Percentiles rank a stretch among this genome's conserved stretches.
Evolutionary conservation across 306 rosid species (phyloP).

Genomic region (Lagenaria siceraria): DNA sequence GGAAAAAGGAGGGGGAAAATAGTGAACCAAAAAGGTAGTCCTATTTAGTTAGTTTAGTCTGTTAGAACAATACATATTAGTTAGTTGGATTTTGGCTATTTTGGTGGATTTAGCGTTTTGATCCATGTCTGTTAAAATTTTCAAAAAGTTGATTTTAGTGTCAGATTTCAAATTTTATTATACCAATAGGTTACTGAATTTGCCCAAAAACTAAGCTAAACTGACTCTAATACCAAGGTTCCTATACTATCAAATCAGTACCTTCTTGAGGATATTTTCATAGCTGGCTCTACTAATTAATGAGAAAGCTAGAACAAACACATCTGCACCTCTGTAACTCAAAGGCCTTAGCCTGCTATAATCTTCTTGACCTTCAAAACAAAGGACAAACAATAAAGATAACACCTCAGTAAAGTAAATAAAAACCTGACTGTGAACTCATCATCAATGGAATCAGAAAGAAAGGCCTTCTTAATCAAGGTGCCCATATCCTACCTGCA

Average conservation of each 20-base stretch:
- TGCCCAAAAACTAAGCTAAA: background rate
- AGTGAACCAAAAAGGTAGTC: background rate
- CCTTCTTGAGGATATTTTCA: slow-evolving; percentile 98
- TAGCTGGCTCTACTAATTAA: slow-evolving; percentile 91
- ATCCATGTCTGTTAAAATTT: background rate
- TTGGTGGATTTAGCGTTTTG: background rate
- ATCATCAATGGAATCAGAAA: background rate
- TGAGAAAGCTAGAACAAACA: slow-evolving; percentile 87
- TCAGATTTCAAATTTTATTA: background rate
- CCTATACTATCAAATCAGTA: background rate
- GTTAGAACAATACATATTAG: background rate
- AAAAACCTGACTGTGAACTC: background rate
- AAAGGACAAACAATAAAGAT: background rate
- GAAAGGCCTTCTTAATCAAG: background rate
- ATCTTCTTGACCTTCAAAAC: slow-evolving; percentile 82
- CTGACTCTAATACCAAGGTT: background rate
- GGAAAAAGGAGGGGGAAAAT: background rate
- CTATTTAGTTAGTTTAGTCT: background rate
- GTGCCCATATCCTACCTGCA: slow-evolving; percentile 47
- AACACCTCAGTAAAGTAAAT: background rate
- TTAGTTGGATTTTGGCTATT: background rate
- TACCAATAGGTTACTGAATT: background rate
- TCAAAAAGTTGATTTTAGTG: background rate
- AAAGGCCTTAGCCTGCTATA: slow-evolving; percentile 98
- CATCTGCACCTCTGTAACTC: slow-evolving; percentile 96